Percentiles rank a stretch among this genome's conserved stretches.
phyloP scores from a whole-genome alignment of 2,329 filamentous ascomycete species.

The Fusarium tuaranense region DNA sequence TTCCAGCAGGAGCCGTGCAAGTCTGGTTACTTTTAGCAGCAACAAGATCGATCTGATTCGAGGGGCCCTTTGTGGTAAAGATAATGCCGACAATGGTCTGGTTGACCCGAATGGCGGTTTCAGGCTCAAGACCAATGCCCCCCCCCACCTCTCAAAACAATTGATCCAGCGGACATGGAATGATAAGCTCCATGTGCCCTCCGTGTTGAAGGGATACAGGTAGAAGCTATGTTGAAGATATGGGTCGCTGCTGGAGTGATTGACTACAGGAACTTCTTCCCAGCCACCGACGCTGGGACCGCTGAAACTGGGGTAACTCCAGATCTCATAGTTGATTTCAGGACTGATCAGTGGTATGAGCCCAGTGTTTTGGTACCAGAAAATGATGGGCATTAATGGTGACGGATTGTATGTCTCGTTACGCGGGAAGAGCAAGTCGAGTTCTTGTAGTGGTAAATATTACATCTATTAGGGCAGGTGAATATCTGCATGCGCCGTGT shows the following conservation, averaged over 20 bases:
- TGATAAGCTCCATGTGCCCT: neutral
- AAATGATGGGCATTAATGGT: no score
- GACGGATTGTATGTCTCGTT: no score
- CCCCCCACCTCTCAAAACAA: neutral
- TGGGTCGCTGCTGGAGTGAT: neutral
- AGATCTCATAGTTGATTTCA: no score
- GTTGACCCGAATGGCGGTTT: neutral
- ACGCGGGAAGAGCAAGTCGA: no score
- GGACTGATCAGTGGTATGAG: no score
- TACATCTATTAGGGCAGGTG: no score
- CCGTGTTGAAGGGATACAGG: neutral
- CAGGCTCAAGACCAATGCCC: neutral
- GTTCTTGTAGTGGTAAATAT: no score
- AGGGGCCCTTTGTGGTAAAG: conserved; percentile 9
- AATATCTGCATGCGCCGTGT: no score
- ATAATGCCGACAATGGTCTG: neutral
- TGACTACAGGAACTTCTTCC: rapidly evolving
- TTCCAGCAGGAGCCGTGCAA: neutral
- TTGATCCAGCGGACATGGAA: neutral
- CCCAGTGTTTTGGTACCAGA: no score
- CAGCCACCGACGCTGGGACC: rapidly evolving
- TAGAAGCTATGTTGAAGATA: neutral
- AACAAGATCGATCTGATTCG: conserved; percentile 1
- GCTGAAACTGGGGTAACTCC: no score
- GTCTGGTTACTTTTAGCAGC: neutral